Conservation (phyloP, 2,329 filamentous ascomycete species). For the Curvularia sp. region DNA sequence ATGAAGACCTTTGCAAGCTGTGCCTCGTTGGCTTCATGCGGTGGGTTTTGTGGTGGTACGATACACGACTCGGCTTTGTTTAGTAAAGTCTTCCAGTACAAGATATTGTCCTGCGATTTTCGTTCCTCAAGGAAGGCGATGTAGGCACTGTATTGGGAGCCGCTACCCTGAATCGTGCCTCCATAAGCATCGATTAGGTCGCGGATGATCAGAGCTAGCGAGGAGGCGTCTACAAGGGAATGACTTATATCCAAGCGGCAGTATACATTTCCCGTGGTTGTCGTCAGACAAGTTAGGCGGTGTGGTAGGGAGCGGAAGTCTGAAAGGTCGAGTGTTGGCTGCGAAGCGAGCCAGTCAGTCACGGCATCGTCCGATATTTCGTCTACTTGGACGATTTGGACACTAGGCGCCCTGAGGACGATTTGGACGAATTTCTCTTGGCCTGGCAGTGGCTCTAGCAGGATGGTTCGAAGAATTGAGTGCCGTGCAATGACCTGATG, state of each 20-base stretch:
- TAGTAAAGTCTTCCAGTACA: conserved; percentile 24
- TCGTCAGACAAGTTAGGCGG: no score
- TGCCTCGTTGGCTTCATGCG: no score
- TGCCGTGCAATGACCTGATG: conserved; percentile 23
- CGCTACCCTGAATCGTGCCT: conserved; percentile 1
- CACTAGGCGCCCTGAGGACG: no score
- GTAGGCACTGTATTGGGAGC: conserved; percentile 25
- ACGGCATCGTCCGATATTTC: no score
- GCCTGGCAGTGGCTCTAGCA: conserved; percentile 19
- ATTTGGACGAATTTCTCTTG: neutral
- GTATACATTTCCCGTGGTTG: conserved; percentile 16
- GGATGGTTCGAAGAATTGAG: conserved; percentile 24
- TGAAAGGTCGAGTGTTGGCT: no score
- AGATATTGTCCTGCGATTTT: neutral
- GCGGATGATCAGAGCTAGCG: conserved; percentile 15
- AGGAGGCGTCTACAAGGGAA: conserved; percentile 25
- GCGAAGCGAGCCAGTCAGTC: no score
- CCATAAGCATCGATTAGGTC: conserved; percentile 23
- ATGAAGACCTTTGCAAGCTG: no score
- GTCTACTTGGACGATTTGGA: no score
- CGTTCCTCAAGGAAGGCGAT: conserved; percentile 21
- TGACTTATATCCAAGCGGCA: conserved; percentile 28
- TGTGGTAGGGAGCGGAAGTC: no score
- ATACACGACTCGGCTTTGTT: conserved; percentile 14
- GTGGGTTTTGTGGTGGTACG: no score